phyloP scores from a whole-genome alignment of 2,329 filamentous ascomycete genomes.

The Talaromyces sp. region DNA sequence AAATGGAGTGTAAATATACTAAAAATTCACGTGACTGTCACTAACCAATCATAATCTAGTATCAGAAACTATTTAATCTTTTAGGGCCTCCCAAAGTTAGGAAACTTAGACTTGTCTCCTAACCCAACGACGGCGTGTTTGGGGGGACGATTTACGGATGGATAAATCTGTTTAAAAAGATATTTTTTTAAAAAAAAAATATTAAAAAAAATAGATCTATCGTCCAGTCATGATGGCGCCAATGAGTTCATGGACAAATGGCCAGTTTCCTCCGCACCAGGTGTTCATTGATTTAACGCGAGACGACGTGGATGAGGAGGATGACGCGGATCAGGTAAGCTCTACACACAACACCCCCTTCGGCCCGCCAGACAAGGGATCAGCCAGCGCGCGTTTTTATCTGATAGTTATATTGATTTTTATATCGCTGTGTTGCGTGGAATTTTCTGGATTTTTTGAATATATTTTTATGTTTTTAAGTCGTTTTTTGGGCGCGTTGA shows the following conservation, averaged over 20 bases:
- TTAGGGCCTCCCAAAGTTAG: neutral
- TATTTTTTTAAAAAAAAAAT: no score
- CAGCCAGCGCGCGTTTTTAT: neutral
- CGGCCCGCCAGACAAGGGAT: neutral
- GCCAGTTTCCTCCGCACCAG: neutral
- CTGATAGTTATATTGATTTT: neutral
- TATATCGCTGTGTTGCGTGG: neutral
- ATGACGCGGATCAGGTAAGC: conserved; percentile 7
- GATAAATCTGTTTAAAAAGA: neutral
- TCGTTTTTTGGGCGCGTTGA: neutral
- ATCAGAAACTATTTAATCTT: neutral
- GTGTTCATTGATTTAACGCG: neutral
- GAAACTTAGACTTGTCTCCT: neutral
- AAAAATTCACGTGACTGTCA: neutral
- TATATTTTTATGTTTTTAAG: conserved; percentile 11
- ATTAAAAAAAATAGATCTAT: neutral
- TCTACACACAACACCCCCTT: neutral
- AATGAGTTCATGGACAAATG: neutral
- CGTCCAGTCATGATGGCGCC: neutral
- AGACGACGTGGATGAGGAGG: neutral
- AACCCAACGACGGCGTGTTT: neutral
- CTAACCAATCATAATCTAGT: neutral
- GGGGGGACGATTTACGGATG: neutral
- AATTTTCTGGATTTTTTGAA: conserved; percentile 5
- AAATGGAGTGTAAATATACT: neutral